Evolutionary conservation across 257 asterid genomes (phyloP), one percentile per base, ranked within the genome.

Genomic region (Scutellaria baicalensis): DNA sequence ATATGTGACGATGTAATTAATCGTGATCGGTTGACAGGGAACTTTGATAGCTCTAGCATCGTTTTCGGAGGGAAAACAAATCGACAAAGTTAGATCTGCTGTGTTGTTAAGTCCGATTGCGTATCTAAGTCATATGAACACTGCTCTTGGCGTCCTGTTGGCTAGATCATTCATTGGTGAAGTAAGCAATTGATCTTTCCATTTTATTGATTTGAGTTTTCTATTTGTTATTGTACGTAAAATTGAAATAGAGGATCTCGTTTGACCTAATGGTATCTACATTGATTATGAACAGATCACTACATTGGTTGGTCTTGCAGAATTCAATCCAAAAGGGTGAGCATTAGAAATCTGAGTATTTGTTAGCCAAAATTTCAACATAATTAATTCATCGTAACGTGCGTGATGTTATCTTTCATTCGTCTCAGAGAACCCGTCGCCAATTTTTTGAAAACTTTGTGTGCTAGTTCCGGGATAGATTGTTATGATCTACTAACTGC

Each of bases 71-170:
- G 93, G 98, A 66, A 85, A 61, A 70, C 82, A 78, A 27, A 12
- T 81, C 3, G 95, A 90, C 60, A 90, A 84, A 88, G 85, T 93
- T 9, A 84, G 60, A 81, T 93, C 98, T 1, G 98, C 98, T 21
- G 88, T 72, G 6, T 60, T 93, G 80, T 59, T 93, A 10, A 79
- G 95, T 83, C 98, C 98, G 23, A 75, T 90, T 54, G 98, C 98
- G 7, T 93, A 86, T 54, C 79, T 93, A 20, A 90, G 85, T 73
- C 96, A 93, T 27, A 90, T 93, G 92, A 83, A 80, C 61, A 88
- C 97, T 35, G 78, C 82, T 10, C 83, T 90, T 16, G 93, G 90
- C 9, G 83, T 77, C 51, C 66, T 80, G 13, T 77, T 84, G 8
- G 91, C 97, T 58, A 80, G 45, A 75, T 44, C 87, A 68, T 93